Percentiles rank a stretch among this genome's conserved stretches.
phyloP scores from a whole-genome alignment of 1,139 yeast species.

The Protomyces inundatus region DNA sequence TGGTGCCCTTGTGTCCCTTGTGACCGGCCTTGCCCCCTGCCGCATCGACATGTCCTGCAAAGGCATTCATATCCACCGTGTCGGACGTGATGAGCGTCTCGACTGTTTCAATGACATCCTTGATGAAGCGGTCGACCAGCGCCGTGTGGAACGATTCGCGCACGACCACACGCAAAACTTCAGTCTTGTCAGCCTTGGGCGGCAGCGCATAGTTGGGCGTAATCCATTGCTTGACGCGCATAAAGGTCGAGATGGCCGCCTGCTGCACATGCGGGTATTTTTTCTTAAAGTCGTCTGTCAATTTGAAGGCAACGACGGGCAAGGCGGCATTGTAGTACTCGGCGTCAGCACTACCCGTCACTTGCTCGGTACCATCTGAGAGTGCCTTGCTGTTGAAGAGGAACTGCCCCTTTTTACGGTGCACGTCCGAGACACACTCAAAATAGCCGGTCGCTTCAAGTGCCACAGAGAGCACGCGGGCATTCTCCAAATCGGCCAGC shows the following conservation, averaged over 20 bases:
- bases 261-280: conserved; percentile 83
- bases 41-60: conserved; percentile 8
- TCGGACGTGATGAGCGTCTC: conserved; percentile 37
- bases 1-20: conserved; percentile 5
- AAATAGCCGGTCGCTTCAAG: conserved; percentile 63
- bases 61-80: conserved; percentile 22
- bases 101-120: conserved; percentile 55
- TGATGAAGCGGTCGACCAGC: conserved; percentile 65
- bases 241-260: conserved; percentile 61
- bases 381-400: conserved; percentile 23
- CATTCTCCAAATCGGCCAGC: conserved; percentile 58
- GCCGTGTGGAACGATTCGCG: conserved; percentile 67
- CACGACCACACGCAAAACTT: conserved; percentile 80
- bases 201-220: conserved; percentile 88
- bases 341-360: conserved; percentile 36
- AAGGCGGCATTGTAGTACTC: conserved; percentile 48
- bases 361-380: conserved; percentile 27
- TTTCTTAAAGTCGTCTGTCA: conserved; percentile 42
- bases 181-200: conserved; percentile 49
- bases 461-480: conserved; percentile 61
- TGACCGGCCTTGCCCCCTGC: background rate
- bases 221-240: conserved; percentile 80
- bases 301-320: conserved; percentile 81
- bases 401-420: conserved; percentile 40
- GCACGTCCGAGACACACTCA: conserved; percentile 55